Evolutionary conservation across 768 basidiomycete species (phyloP), one percentile per base, ranked within the genome.

Genomic region (Suillus cothurnatus): DNA sequence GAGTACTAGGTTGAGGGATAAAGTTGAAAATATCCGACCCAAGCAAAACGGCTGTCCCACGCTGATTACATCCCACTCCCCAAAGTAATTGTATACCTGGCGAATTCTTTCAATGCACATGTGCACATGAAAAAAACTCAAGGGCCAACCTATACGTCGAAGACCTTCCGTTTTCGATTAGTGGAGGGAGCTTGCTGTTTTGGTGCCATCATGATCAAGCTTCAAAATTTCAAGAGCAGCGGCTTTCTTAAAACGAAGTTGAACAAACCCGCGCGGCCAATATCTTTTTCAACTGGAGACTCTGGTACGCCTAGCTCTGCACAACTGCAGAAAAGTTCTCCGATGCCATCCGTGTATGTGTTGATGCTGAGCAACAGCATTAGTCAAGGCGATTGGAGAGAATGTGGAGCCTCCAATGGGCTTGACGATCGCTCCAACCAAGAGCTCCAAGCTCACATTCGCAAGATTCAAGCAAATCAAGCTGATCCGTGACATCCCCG

Each of bases 121-220:
- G 93, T 93, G 91, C 7, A 32, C n/a, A n/a, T n/a, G n/a, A n/a
- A 90, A 92, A 71, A 86, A 84, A 63, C 77, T 92, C 61, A 82
- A 84, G 64, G 91, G 93, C 91, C 21, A 93, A 93, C 74, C 75
- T 93, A 66, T 92, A 93, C 75, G 87, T 94, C 75, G 92, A 93
- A 76, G 90, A 86, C 19, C 80, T 92, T 47, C 91, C 91, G 2
- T 69, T 92, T 67, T 87, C 83, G 66, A 87, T 87, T 67, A 88
- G 91, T 62, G 89, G 88, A 69, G 79, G 83, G 64, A 88, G 87
- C 31, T 94, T 36, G 72, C 81, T 1, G 86, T 86, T 7, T 81
- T 93, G 41, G 84, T 92, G 78, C 82, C 57, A 91, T 94, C 38
- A 39, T 39, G 38, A 39, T 39, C 49, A 50, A 50, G 26, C 26